These are phyloP conservation scores for Myriosclerotinia duriaeana DNA, from an alignment of 2,329 filamentous ascomycete species.

Conservation along the genomic window DNA sequence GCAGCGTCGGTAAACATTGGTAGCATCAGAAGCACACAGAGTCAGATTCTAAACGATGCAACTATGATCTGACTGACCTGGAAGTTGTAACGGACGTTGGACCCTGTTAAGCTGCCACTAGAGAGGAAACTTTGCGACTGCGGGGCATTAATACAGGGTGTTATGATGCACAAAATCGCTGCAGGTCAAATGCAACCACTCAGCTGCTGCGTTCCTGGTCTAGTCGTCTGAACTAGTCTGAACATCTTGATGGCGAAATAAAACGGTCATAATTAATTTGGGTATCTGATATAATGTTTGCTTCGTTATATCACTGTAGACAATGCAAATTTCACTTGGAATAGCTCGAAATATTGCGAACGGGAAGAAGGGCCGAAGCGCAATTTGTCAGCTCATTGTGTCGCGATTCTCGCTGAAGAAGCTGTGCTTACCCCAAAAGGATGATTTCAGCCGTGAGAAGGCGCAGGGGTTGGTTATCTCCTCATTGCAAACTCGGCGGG, in stretches of 20 bases:
- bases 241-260: neutral
- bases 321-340: neutral
- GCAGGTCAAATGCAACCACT: neutral
- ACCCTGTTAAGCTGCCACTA: constrained; percentile 1
- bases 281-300: neutral
- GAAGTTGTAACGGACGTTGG: neutral
- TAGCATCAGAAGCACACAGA: neutral
- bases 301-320: neutral
- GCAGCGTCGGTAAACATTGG: constrained; percentile 9
- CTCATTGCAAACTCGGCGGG: neutral
- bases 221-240: neutral
- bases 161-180: neutral
- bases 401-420: neutral
- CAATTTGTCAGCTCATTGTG: neutral
- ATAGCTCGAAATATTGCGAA: too few relatives aligned
- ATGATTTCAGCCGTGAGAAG: neutral
- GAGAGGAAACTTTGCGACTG: neutral
- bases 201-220: constrained; percentile 3
- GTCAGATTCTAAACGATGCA: neutral
- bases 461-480: constrained; percentile 7
- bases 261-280: neutral
- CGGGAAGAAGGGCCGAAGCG: constrained; percentile 15
- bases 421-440: neutral
- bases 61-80: neutral
- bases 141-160: constrained; percentile 4